Percentiles rank a stretch among this genome's conserved stretches.
Conservation (phyloP, 352 stramenopile genomes). For the Pilasporangium apinafurcum region DNA sequence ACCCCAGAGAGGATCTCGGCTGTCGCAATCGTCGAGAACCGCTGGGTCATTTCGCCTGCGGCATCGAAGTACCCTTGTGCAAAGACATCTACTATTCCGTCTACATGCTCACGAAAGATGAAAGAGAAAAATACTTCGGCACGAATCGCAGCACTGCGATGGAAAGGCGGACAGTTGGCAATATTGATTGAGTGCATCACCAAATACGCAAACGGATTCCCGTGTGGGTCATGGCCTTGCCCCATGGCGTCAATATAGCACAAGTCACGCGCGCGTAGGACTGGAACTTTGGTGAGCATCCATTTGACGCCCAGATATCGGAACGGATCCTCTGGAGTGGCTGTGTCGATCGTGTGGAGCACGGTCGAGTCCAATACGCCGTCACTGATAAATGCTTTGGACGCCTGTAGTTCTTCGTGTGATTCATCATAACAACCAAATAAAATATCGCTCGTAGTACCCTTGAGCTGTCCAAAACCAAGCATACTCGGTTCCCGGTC, state of each 20-base stretch:
- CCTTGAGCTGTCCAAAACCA: no score
- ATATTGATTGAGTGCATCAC: constrained; percentile 32
- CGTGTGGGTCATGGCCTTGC: constrained; percentile 13
- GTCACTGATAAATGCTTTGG: constrained; percentile 23
- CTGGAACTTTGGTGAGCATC: constrained; percentile 11
- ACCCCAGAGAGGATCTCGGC: constrained; percentile 20
- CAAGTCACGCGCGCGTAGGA: constrained; percentile 12
- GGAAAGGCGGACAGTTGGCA: constrained; percentile 22
- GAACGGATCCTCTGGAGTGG: constrained; percentile 26
- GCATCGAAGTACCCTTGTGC: constrained; percentile 32
- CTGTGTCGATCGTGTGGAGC: constrained; percentile 22
- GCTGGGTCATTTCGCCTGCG: constrained; percentile 17
- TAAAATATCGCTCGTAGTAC: constrained; percentile 17
- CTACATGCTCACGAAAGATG: constrained; percentile 23
- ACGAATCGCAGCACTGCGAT: constrained; percentile 13
- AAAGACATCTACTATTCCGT: constrained; percentile 30
- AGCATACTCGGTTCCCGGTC: no score
- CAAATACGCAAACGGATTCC: constrained; percentile 25
- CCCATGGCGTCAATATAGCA: constrained; percentile 27
- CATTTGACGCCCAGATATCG: constrained; percentile 40
- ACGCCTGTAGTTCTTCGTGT: constrained; percentile 29
- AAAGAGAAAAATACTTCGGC: constrained; percentile 14
- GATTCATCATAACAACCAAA: constrained; percentile 28
- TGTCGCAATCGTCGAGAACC: constrained; percentile 11
- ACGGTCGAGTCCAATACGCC: constrained; percentile 29